Percentiles rank a stretch among this genome's conserved stretches.
phyloP scores from a whole-genome alignment of 768 basidiomycete genomes.

The Amanita muscaria region DNA sequence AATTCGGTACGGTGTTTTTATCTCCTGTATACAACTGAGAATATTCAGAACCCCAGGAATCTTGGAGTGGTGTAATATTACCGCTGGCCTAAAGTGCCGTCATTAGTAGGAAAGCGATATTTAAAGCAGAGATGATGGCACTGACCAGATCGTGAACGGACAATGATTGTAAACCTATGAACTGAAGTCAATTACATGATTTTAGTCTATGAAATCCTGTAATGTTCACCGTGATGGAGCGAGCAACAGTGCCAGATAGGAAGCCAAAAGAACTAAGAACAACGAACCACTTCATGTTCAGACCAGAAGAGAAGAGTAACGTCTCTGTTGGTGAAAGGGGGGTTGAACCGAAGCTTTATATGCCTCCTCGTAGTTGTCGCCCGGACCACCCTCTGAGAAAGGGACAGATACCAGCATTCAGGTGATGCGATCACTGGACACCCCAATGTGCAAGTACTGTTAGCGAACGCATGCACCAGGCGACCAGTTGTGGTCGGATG shows the following conservation, averaged over 20 bases:
- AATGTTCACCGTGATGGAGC: conserved; percentile 42
- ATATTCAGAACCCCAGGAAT: background rate
- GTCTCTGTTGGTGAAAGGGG: background rate
- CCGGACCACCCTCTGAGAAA: background rate
- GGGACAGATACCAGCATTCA: background rate
- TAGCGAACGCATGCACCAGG: no score
- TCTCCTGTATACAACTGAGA: conserved; percentile 51
- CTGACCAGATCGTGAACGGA: conserved; percentile 61
- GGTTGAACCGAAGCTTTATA: background rate
- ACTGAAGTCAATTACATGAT: background rate
- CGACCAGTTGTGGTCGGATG: no score
- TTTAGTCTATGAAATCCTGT: background rate
- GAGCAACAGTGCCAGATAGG: conserved; percentile 30
- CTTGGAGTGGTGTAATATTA: conserved; percentile 10
- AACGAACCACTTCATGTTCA: conserved; percentile 23
- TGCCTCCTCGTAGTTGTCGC: background rate
- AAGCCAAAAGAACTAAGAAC: conserved; percentile 15
- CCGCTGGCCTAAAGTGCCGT: conserved; percentile 30
- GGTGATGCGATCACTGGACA: background rate
- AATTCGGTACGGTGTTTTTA: conserved; percentile 38
- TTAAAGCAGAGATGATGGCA: background rate
- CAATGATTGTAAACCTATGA: conserved; percentile 47
- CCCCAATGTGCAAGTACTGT: no score
- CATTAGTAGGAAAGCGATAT: background rate
- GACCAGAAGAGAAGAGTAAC: conserved; percentile 2